Evolutionary conservation across 148 eudicot genomes (phyloP).

Genomic region (Pharnaceum exiguum): DNA sequence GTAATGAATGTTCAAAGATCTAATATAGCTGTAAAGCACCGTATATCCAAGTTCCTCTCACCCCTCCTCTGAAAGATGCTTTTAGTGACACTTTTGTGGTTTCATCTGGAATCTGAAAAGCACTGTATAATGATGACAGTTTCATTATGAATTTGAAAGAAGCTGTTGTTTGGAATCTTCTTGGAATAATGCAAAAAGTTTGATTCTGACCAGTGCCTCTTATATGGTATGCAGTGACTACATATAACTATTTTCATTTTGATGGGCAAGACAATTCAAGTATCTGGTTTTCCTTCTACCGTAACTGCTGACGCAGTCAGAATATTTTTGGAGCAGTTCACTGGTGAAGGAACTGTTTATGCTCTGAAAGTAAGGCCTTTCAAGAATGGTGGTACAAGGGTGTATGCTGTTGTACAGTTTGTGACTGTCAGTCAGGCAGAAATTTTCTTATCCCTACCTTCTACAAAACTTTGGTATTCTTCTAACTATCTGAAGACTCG

Average conservation of each 20-base stretch:
- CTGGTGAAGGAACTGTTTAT: slow-evolving; percentile 28
- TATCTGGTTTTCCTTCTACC: slow-evolving; percentile 37
- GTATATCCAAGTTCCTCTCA: no score
- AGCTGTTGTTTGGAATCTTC: no score
- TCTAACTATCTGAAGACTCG: slow-evolving; percentile 25
- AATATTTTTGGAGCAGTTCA: slow-evolving; percentile 23
- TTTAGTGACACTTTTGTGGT: no score
- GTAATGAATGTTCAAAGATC: no score
- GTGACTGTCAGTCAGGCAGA: slow-evolving; percentile 13
- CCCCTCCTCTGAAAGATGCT: no score
- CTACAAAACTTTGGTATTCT: slow-evolving; percentile 27
- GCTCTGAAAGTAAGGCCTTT: slow-evolving; percentile 35
- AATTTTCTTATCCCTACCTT: slow-evolving; percentile 11
- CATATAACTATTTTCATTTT: neutral
- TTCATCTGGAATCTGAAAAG: no score
- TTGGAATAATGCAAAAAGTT: no score
- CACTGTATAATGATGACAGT: no score
- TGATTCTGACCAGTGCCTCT: no score
- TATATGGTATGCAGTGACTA: slow-evolving; percentile 21
- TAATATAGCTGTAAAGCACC: no score
- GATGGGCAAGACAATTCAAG: slow-evolving; percentile 39
- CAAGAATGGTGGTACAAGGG: slow-evolving; percentile 28
- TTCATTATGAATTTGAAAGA: no score
- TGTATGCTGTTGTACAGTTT: slow-evolving; percentile 37
- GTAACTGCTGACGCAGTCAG: slow-evolving; percentile 26